Evolutionary conservation across 2,329 filamentous ascomycete genomes (phyloP).

Genomic region (Aureobasidium sp.): DNA sequence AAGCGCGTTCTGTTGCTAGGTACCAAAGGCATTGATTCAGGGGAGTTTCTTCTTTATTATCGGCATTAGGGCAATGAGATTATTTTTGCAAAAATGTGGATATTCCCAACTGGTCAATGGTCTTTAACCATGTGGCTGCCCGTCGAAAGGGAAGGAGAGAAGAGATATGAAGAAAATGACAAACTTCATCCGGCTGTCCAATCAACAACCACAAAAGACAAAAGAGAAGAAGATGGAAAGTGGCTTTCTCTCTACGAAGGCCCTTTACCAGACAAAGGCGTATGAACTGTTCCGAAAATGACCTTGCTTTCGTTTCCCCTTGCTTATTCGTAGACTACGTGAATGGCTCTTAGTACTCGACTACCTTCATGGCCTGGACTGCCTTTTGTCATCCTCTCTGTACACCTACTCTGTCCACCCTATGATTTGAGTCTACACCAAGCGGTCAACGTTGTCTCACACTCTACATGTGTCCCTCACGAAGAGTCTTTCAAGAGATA

Average conservation of each 20-base stretch:
- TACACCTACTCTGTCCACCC: neutral
- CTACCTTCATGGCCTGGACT: neutral
- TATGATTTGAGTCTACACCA: too few species aligned
- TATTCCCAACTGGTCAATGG: neutral
- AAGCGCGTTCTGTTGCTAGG: neutral
- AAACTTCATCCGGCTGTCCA: slow-evolving; percentile 8
- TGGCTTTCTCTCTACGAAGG: neutral
- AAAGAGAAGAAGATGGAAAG: neutral
- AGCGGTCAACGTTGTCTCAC: too few species aligned
- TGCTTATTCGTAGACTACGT: neutral
- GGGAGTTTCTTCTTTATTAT: neutral
- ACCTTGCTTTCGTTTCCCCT: neutral
- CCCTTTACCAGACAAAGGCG: slow-evolving; percentile 4
- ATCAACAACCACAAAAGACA: neutral
- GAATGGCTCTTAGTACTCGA: neutral
- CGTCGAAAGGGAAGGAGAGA: neutral
- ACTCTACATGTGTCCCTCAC: too few species aligned
- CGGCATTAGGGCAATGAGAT: slow-evolving; percentile 5
- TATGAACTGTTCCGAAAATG: slow-evolving; percentile 10
- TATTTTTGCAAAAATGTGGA: neutral
- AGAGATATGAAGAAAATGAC: slow-evolving; percentile 2
- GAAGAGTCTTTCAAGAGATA: too few species aligned
- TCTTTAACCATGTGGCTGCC: neutral
- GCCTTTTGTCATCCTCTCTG: neutral
- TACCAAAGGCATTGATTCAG: neutral